A percentile compares a stretch with the other conserved stretches of the same genome.
These are phyloP conservation scores for Nakazawaea holstii DNA, from an alignment of 805 yeast species.

Conservation along the genomic window DNA sequence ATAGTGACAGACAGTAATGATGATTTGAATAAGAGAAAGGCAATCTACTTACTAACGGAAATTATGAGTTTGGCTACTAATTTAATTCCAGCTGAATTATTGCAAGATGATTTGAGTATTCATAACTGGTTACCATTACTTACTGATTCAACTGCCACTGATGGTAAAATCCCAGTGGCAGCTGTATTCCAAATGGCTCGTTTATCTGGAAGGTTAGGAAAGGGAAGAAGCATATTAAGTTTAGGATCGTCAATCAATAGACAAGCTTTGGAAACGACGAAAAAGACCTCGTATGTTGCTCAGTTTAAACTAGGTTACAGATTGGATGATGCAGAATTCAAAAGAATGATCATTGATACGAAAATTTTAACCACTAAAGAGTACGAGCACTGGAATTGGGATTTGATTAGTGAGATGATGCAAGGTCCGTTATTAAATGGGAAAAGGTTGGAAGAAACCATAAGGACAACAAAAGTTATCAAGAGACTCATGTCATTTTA, in stretches of 20 bases:
- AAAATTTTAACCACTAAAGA: slow-evolving; percentile 75
- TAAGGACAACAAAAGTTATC: slow-evolving; percentile 76
- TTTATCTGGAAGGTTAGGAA: slow-evolving; percentile 32
- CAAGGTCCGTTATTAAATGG: slow-evolving; percentile 79
- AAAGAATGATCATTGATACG: slow-evolving; percentile 59
- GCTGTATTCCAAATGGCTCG: slow-evolving; percentile 45
- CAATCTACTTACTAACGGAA: slow-evolving; percentile 61
- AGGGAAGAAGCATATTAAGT: slow-evolving; percentile 31
- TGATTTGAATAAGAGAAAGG: slow-evolving; percentile 45
- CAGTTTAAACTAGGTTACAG: neutral
- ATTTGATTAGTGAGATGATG: slow-evolving; percentile 59
- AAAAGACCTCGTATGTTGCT: neutral
- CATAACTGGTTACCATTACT: slow-evolving; percentile 1
- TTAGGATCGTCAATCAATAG: slow-evolving; percentile 20
- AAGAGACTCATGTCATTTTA: slow-evolving; percentile 82
- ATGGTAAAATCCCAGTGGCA: slow-evolving; percentile 22
- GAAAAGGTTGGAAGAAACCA: slow-evolving; percentile 68
- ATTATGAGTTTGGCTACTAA: slow-evolving; percentile 47
- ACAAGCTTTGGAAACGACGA: slow-evolving; percentile 11
- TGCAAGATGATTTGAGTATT: slow-evolving; percentile 13
- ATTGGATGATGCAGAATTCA: slow-evolving; percentile 60
- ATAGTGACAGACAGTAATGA: slow-evolving; percentile 38
- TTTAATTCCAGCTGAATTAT: slow-evolving; percentile 46
- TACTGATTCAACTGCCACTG: slow-evolving; percentile 1
- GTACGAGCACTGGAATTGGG: slow-evolving; percentile 87